Percentiles rank a stretch among this genome's conserved stretches.
Conservation (phyloP, 2,329 filamentous ascomycete genomes). For the Aspergillus fumigatus region DNA sequence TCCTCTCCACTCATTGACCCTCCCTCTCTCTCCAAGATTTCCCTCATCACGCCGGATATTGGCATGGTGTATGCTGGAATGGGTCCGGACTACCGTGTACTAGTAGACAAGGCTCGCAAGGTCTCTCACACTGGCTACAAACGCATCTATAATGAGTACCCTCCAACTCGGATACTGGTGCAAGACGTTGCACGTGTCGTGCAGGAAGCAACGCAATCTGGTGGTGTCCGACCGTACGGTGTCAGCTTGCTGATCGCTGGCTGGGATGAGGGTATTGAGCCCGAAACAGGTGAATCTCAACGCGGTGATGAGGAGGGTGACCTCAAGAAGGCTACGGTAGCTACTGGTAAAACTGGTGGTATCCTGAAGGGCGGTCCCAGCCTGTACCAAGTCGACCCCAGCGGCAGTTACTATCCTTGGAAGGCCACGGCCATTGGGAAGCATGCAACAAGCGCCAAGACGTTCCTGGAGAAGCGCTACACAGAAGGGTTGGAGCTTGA, state of each 20-base stretch:
- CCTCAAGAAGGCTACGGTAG: slow-evolving; percentile 56
- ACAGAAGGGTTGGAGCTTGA: slow-evolving; percentile 95
- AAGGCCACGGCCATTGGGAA: slow-evolving; percentile 99
- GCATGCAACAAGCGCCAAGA: slow-evolving; percentile 97
- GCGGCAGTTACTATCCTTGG: slow-evolving; percentile 98
- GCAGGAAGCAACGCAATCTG: slow-evolving; percentile 97
- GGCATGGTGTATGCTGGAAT: slow-evolving; percentile 99
- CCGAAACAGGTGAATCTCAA: slow-evolving; percentile 65
- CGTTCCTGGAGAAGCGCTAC: slow-evolving; percentile 98
- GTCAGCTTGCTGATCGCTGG: slow-evolving; percentile 93
- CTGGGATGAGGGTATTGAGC: slow-evolving; percentile 95
- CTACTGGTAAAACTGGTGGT: slow-evolving; percentile 81
- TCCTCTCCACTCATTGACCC: slow-evolving; percentile 96
- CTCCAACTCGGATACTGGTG: slow-evolving; percentile 97
- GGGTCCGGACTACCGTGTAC: slow-evolving; percentile 95
- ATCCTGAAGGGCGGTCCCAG: slow-evolving; percentile 94
- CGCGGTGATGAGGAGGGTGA: slow-evolving; percentile 53
- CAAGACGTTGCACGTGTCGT: slow-evolving; percentile 97
- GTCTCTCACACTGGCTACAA: slow-evolving; percentile 98
- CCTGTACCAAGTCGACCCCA: slow-evolving; percentile 98
- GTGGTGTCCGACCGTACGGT: slow-evolving; percentile 94
- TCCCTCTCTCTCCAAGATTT: slow-evolving; percentile 92
- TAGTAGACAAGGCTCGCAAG: slow-evolving; percentile 97
- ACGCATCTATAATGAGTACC: slow-evolving; percentile 99
- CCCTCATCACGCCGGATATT: slow-evolving; percentile 96